Evolutionary conservation across 495 filamentous ascomycete genomes (phyloP), one percentile per base, ranked within the genome.

Genomic region (Penicillium taxi): DNA sequence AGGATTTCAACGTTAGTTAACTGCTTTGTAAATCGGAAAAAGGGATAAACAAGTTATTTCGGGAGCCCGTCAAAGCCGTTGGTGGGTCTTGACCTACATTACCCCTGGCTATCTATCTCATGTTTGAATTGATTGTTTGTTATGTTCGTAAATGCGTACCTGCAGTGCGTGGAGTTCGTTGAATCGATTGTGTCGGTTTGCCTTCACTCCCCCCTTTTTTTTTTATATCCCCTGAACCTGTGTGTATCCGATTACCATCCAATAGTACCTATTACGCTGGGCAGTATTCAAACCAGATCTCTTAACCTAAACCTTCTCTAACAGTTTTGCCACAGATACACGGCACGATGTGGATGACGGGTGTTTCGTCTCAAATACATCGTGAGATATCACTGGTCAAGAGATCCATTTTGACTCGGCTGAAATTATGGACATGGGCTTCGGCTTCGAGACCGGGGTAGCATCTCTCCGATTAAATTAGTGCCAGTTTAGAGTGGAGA

Each of bases 361-460:
- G n/a, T n/a, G n/a, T n/a, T n/a, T n/a, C n/a, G n/a, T n/a, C n/a
- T n/a, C n/a, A n/a, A n/a, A n/a, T n/a, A n/a, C n/a, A n/a, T n/a
- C n/a, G n/a, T n/a, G n/a, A n/a, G n/a, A n/a, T n/a, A n/a, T n/a
- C n/a, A n/a, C n/a, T n/a, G n/a, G n/a, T n/a, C n/a, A n/a, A n/a
- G n/a, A 29, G 42, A 49, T 55, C 45, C 40, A 49, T 23, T 40
- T 41, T 42, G 36, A 25, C 11, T 32, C 31, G 5, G 24, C 42
- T 23, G 36, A 43, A 39, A 48, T 41, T n/a, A n/a, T n/a, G n/a
- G n/a, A n/a, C n/a, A 44, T 51, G 50, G 50, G 45, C 25, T 33
- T 21, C 27, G 28, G 18, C 25, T 35, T 42, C 34, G 32, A 53
- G 52, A 45, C 52, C 35, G 49, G 52, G 52, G 52, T 52, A 44